A percentile compares a stretch with the other conserved stretches of the same genome.
Evolutionary conservation across 805 yeast genomes (phyloP).

Genomic region (Candida multigemmis): DNA sequence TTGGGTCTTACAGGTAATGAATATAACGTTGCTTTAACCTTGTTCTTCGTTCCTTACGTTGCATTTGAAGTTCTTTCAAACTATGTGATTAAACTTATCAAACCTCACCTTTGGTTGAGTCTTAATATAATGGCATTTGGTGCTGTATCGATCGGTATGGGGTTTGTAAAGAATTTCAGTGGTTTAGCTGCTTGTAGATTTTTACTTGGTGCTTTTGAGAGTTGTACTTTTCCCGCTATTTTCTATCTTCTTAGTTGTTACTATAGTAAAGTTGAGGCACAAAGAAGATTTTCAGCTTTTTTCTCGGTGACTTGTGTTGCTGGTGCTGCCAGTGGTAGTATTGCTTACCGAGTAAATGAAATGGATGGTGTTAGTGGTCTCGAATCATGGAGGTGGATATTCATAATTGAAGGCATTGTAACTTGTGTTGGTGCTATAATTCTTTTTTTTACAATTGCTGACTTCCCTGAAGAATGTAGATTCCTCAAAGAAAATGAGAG

Average conservation of each 20-base stretch:
- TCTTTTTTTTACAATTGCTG: conserved; percentile 46
- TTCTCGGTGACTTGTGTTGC: conserved; percentile 67
- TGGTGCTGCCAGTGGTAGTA: conserved; percentile 72
- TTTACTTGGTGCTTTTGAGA: conserved; percentile 58
- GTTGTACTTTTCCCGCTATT: conserved; percentile 69
- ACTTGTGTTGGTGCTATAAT: conserved; percentile 26
- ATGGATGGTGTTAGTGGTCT: conserved; percentile 37
- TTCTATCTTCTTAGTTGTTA: conserved; percentile 62
- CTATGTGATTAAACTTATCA: conserved; percentile 45
- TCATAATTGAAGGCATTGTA: conserved; percentile 38
- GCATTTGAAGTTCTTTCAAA: conserved; percentile 59
- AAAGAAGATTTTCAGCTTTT: conserved; percentile 59
- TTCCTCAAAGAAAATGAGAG: conserved; percentile 41
- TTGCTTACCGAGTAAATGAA: conserved; percentile 56
- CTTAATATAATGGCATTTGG: conserved; percentile 54
- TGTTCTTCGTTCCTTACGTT: conserved; percentile 66
- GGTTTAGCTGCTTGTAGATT: conserved; percentile 55
- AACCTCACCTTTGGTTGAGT: conserved; percentile 60
- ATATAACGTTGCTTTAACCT: conserved; percentile 55
- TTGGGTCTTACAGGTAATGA: conserved; percentile 48
- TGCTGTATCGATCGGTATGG: conserved; percentile 57
- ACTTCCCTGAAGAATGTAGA: conserved; percentile 63
- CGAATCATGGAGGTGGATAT: conserved; percentile 43
- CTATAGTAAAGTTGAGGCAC: conserved; percentile 57
- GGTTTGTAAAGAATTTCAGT: conserved; percentile 50